Evolutionary conservation across 2,329 filamentous ascomycete genomes (phyloP), one percentile per base, ranked within the genome.

Genomic region (Raffaelea albimanens): DNA sequence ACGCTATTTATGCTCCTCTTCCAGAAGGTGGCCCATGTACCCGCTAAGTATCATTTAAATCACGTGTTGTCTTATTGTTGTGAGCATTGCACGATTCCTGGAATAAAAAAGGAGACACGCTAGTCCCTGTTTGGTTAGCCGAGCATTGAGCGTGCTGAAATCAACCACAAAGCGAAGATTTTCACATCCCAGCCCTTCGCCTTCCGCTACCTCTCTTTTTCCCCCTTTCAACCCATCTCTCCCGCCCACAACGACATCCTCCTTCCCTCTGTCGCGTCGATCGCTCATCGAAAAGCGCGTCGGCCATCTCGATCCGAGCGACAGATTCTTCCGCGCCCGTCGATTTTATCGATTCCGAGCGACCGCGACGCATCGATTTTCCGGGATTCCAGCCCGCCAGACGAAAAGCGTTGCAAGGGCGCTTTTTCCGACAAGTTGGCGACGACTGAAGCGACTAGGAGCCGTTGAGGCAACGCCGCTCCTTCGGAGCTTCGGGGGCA

Each of bases 211-310:
- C 13, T 38, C 45, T 52, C 47, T 43, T 46, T 52, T 40, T 50
- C 25, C 29, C 39, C 13, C 33, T 38, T 36, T 21, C 8, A 38
- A 48, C 18, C 45, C 16, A 60, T 61, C 63, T 64, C 62, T 59
- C 62, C 61, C 67, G 60, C 64, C 66, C 62, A 64, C 65, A 65
- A 67, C 51, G 22, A 65, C 42, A 45, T 42, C 44, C 5, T 18
- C 45, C 33, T 13, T n/a, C 22, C 25, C 42, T 16, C 38, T 33
- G 16, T 36, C 42, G 48, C 48, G 48, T 44, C 45, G 44, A 21
- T 40, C 40, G 69, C 67, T 67, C 67, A 74, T 70, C 69, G 67
- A 63, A 65, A 67, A 69, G 69, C 76, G 74, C 70, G 71, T 72
- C 73, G 66, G 65, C 63, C 67, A 69, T 68, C 68, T 66, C 64